Evolutionary conservation across 257 asterid species (phyloP).

Genomic region (Przewalskia tangutica): DNA sequence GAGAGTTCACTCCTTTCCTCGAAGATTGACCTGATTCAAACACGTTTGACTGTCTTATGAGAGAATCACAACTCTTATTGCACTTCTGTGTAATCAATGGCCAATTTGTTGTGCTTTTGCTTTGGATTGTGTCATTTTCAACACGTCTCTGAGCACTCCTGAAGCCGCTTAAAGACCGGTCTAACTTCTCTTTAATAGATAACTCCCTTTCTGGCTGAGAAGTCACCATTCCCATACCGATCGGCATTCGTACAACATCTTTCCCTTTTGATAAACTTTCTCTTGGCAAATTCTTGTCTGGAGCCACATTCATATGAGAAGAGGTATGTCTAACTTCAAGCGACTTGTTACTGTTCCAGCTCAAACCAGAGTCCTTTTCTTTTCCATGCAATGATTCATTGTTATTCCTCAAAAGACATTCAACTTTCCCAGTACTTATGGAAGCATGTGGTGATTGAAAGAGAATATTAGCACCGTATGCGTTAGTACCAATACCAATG

Average conservation of each 20-base stretch:
- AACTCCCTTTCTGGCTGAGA: background rate
- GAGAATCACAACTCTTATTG: background rate
- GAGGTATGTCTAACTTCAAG: constrained; percentile 21
- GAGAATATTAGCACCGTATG: constrained; percentile 3
- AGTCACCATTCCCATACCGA: background rate
- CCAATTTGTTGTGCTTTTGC: background rate
- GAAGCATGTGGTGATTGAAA: constrained; percentile 6
- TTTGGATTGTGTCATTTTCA: constrained; percentile 5
- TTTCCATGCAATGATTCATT: constrained; percentile 3
- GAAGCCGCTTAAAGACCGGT: constrained; percentile 42
- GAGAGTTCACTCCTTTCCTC: background rate
- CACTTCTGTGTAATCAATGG: background rate
- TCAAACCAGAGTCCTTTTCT: constrained; percentile 10
- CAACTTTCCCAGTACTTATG: constrained; percentile 7
- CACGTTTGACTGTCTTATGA: background rate
- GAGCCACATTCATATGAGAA: constrained; percentile 9
- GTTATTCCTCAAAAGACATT: constrained; percentile 3
- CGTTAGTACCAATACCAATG: background rate
- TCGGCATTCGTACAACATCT: background rate
- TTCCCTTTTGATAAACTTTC: constrained; percentile 15
- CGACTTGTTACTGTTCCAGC: constrained; percentile 14
- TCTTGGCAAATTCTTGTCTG: constrained; percentile 9
- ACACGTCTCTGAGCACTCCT: constrained; percentile 7
- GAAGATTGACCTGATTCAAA: background rate
- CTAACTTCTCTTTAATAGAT: constrained; percentile 24